Base-by-base conservation (phyloP, 2,329 filamentous ascomycete genomes). In the Fusarium tupiense region DNA sequence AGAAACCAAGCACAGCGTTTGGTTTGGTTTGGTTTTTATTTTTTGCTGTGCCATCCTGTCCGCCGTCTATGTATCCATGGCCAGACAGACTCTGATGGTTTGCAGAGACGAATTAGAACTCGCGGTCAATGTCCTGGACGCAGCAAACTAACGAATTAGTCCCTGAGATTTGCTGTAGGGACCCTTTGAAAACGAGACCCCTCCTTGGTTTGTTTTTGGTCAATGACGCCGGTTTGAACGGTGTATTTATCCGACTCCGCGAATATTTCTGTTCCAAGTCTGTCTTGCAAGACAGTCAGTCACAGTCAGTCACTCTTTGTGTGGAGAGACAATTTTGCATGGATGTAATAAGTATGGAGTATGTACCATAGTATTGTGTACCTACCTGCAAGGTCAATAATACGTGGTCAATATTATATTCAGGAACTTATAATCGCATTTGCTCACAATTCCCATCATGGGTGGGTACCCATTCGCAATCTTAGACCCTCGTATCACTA, bases 151-250 rank as follows among this genome's bases (percentile, higher is more conserved):
- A 52, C 47, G n/a, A 29, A 41, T 35, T 65, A 58, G 53, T 71
- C 67, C 54, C 54, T 56, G 50, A 43, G 38, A 47, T 71, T 58
- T 61, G 12, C 50, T 71, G 54, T 66, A 71, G 50, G 67, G 54
- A 49, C 57, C 71, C 67, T 74, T 71, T 70, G 60, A 59, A 52
- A 43, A 37, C 56, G 22, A 37, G 19, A 53, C 31, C 64, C 54
- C 56, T 49, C 41, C 53, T 38, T 37, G 58, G 38, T 41, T 43
- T 33, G 66, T 44, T 22, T 49, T 56, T 41, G 44, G 41, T 62
- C 63, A 61, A 74, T 74, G 71, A 74, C 71, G 71, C 57, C 31
- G 53, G 62, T 69, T 57, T 46, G 8, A 37, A 72, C 71, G 71
- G 54, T 46, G 35, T 41, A 56, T 56, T 33, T 47, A 59, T n/a